Conservation (phyloP, 2,329 filamentous ascomycete species). For the Pezicula rhizophila region DNA sequence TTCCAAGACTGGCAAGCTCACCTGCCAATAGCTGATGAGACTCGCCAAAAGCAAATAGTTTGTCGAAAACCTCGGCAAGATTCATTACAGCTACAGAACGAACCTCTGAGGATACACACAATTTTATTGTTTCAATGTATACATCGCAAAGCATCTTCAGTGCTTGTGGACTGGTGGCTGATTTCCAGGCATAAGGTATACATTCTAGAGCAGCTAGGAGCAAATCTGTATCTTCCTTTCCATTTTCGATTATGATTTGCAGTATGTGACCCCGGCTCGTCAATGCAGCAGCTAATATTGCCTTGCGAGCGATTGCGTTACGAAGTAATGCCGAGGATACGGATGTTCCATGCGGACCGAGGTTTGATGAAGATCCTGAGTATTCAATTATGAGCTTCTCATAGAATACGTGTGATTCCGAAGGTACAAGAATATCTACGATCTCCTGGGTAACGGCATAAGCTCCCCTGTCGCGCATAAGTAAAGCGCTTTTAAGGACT, state of each 20-base stretch:
- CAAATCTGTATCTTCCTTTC: slow-evolving; percentile 5
- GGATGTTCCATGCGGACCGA: too few species aligned
- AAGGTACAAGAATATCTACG: too few species aligned
- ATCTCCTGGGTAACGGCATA: too few species aligned
- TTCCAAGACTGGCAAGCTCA: slow-evolving; percentile 1
- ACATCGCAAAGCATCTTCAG: not conserved
- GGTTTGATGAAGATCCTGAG: too few species aligned
- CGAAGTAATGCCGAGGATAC: not conserved
- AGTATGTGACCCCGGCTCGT: slow-evolving; percentile 3
- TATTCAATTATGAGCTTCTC: too few species aligned
- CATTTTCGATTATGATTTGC: not conserved
- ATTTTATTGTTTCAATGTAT: not conserved
- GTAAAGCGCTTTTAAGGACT: too few species aligned
- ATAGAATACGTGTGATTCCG: too few species aligned
- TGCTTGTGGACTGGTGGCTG: not conserved
- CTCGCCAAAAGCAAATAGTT: not conserved
- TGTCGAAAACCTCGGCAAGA: slow-evolving; percentile 30
- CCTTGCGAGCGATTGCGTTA: slow-evolving; percentile 5
- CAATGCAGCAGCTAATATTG: slow-evolving; percentile 8
- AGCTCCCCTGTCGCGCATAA: too few species aligned
- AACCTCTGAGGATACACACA: slow-evolving; percentile 32
- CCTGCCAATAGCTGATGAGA: not conserved
- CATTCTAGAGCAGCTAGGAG: slow-evolving; percentile 6
- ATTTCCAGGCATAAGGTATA: slow-evolving; percentile 8
- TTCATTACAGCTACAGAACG: slow-evolving; percentile 41